Base-by-base conservation (phyloP, 805 yeast genomes). In the Wickerhamomyces queroliae region DNA sequence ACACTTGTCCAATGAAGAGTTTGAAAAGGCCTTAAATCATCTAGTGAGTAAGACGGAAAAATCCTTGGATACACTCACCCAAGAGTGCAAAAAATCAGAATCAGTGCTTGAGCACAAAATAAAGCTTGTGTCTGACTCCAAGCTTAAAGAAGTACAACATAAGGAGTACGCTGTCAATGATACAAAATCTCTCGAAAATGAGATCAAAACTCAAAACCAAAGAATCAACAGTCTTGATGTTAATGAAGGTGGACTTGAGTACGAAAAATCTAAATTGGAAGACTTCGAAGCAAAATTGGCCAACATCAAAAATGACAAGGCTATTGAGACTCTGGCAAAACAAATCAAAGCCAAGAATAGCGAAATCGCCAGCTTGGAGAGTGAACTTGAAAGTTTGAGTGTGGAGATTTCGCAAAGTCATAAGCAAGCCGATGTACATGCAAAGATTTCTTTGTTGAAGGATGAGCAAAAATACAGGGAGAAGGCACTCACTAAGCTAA, bases 391-490 rank as follows among this genome's bases (percentile, higher is more conserved):
- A 9, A 67, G 66, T 0, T 50, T 79, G 13, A 72, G 73, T 40
- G 67, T 67, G 15, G 70, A 75, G 17, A 64, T 85, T 12, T 53
- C 74, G 5, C 59, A 63, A 13, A 69, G 74, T 4, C 80, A 75
- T 48, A 70, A 72, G 48, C 82, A 76, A 50, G 66, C 83, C 1
- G 89, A 80, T 36, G 49, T 69, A 3, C 64, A 74, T 44, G 82
- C 87, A 1, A 77, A 74, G 45, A 50, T 78, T 4, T 64, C 70
- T 0, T 50, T 79, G 15, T 46, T 74, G 24, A 52, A 55, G 17
- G 78, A 73, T 24, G 67, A 73, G 10, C 47, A 56, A 2, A 51
- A 42, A 2, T 52, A 61, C 28, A 67, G 63, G 34, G 47, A 50
- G 12, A 47, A 46, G 5, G 61, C 63, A 2, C 36, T 66, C 7